Conservation (phyloP, 345 rosid genomes). For the Rhodomyrtus tomentosa region DNA sequence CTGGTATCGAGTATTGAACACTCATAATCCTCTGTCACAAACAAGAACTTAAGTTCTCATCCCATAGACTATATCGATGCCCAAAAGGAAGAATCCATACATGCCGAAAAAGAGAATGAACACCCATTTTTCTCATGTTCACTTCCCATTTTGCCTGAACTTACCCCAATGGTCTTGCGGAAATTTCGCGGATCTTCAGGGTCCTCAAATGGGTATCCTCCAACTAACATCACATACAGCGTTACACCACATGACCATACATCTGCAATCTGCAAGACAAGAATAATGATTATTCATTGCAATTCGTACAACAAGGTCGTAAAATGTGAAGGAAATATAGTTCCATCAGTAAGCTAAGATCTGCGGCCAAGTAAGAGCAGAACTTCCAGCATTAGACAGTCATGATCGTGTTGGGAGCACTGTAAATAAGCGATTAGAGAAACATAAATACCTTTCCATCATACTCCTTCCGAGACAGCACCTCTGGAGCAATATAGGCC, state of each 20-base stretch:
- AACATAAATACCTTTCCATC: constrained; percentile 53
- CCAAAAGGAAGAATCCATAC: background rate
- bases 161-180: constrained; percentile 58
- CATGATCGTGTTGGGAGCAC: background rate
- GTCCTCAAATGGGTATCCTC: constrained; percentile 71
- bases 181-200: constrained; percentile 66
- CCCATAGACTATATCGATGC: background rate
- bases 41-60: background rate
- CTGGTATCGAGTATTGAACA: constrained; percentile 55
- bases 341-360: background rate
- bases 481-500: constrained; percentile 71
- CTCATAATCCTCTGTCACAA: constrained; percentile 47
- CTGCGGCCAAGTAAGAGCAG: background rate
- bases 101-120: background rate
- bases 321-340: background rate
- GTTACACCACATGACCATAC: constrained; percentile 86
- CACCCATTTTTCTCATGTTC: background rate
- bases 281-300: background rate
- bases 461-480: constrained; percentile 50
- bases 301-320: background rate
- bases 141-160: background rate
- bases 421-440: background rate
- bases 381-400: background rate
- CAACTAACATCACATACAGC: constrained; percentile 65
- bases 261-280: constrained; percentile 35